Conservation (phyloP, 768 basidiomycete genomes). For the Saitozyma podzolica region DNA sequence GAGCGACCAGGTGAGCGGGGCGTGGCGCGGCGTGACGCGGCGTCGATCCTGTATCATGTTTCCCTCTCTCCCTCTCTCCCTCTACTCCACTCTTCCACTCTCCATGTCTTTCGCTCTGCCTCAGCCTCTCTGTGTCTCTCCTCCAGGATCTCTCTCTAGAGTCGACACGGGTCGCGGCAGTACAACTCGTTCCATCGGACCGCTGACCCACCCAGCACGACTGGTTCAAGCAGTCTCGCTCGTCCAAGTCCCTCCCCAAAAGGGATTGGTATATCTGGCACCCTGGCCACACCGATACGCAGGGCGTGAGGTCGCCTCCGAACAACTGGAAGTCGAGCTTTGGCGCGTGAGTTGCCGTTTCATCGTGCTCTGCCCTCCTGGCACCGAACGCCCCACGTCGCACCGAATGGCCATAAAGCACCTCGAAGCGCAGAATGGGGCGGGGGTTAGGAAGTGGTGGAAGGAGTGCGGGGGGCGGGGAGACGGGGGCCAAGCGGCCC, state of each 20-base stretch:
- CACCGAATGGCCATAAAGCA: neutral
- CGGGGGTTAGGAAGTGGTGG: too few relatives aligned
- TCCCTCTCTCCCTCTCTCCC: neutral
- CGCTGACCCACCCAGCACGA: constrained; percentile 62
- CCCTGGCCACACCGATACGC: constrained; percentile 59
- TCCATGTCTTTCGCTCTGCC: neutral
- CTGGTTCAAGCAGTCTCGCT: constrained; percentile 68
- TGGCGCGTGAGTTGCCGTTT: constrained; percentile 50
- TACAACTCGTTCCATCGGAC: neutral
- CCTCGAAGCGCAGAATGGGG: neutral
- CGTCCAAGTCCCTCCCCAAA: constrained; percentile 60
- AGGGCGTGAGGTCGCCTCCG: constrained; percentile 63
- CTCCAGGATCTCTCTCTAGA: too few relatives aligned
- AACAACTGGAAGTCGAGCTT: constrained; percentile 74
- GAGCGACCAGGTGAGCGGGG: constrained; percentile 20
- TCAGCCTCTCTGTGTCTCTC: too few relatives aligned
- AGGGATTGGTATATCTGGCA: constrained; percentile 79
- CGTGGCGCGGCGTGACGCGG: neutral
- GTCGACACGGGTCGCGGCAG: too few relatives aligned
- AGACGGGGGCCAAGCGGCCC: too few relatives aligned
- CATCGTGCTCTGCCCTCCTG: neutral
- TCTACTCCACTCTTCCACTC: neutral
- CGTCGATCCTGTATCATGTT: too few relatives aligned
- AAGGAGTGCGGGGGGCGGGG: too few relatives aligned
- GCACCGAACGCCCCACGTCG: too few relatives aligned